These are phyloP conservation scores for Geosmithia morbida DNA, from an alignment of 2,329 filamentous ascomycete genomes.

Conservation along the genomic window DNA sequence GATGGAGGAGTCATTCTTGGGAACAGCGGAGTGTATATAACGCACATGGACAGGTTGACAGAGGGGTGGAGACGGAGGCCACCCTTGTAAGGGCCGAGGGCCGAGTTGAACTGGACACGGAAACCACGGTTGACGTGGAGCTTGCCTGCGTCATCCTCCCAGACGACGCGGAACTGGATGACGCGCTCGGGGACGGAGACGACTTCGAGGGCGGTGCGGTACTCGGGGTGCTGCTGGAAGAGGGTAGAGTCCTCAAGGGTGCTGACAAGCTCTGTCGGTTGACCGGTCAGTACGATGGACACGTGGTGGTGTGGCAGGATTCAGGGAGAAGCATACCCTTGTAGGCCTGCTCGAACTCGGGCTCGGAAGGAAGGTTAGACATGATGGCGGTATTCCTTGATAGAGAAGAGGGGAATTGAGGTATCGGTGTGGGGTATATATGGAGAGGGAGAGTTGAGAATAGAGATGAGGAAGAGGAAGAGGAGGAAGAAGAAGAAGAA, in stretches of 20 bases:
- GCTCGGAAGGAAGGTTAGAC: conserved; percentile 77
- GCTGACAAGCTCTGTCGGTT: conserved; percentile 65
- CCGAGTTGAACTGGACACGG: conserved; percentile 97
- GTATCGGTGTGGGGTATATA: background rate
- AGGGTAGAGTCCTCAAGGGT: conserved; percentile 89
- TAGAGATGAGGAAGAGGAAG: background rate
- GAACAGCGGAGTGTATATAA: background rate
- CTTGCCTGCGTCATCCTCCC: conserved; percentile 87
- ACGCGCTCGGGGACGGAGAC: conserved; percentile 85
- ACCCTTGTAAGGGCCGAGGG: conserved; percentile 95
- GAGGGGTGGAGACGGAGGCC: conserved; percentile 89
- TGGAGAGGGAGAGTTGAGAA: background rate
- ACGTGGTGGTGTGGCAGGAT: background rate
- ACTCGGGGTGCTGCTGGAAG: conserved; percentile 89
- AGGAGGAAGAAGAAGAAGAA: background rate
- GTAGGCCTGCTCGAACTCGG: conserved; percentile 98
- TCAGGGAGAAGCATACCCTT: conserved; percentile 45
- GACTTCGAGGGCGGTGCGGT: conserved; percentile 78
- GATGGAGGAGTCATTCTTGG: background rate
- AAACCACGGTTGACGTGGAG: conserved; percentile 89
- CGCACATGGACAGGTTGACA: conserved; percentile 57
- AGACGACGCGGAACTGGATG: conserved; percentile 93
- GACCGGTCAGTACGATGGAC: conserved; percentile 1
- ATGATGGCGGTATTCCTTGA: conserved; percentile 25
- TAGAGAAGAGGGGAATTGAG: background rate